Percentiles rank a stretch among this genome's conserved stretches.
These are phyloP conservation scores for Pleurotus eryngii DNA, from an alignment of 768 basidiomycete species.

Conservation along the genomic window DNA sequence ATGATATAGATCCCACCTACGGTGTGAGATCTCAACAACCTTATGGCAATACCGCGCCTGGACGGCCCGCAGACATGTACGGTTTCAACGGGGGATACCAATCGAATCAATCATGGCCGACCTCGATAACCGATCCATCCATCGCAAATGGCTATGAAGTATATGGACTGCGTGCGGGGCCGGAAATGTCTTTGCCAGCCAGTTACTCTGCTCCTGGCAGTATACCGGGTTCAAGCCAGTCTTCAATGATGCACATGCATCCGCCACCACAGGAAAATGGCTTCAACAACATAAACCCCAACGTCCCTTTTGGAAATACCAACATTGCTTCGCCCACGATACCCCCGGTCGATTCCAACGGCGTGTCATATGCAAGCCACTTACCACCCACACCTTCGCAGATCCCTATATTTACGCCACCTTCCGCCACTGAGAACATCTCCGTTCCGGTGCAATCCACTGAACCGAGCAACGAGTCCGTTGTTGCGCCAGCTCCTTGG, in stretches of 20 bases:
- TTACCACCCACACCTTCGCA: background rate
- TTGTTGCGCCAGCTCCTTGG: conserved; percentile 31
- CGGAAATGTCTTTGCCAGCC: background rate
- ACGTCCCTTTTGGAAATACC: conserved; percentile 9
- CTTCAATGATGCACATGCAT: background rate
- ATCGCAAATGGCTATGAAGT: conserved; percentile 8
- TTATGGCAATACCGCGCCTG: conserved; percentile 28
- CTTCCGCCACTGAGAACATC: background rate
- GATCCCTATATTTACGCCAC: conserved; percentile 9
- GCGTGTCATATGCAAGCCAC: background rate
- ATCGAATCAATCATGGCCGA: conserved; percentile 24
- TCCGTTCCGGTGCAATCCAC: conserved; percentile 16
- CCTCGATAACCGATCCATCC: conserved; percentile 18
- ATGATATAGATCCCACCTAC: conserved; percentile 34
- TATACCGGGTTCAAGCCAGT: background rate
- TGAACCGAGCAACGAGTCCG: conserved; percentile 12
- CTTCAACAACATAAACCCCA: background rate
- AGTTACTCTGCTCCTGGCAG: background rate
- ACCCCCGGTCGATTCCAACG: background rate
- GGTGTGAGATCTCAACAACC: conserved; percentile 21
- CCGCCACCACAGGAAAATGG: background rate
- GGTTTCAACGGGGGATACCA: conserved; percentile 12
- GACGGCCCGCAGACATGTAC: conserved; percentile 31
- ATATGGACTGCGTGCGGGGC: background rate
- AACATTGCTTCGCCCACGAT: background rate